Base-by-base conservation (phyloP, 306 rosid species). In the Hippophae tibetana region DNA sequence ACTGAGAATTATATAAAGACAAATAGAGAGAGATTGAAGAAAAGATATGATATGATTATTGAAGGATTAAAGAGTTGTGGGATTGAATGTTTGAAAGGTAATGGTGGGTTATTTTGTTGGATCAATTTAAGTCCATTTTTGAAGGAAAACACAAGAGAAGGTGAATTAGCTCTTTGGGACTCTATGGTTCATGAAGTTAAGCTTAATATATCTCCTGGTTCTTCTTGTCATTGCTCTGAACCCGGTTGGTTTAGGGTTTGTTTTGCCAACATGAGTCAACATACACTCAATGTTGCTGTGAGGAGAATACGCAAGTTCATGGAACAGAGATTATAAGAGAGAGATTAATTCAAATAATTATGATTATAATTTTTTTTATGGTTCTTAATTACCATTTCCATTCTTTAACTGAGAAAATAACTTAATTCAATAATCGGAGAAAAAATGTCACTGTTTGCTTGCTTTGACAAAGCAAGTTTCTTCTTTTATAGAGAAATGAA, bases 181-280 rank as follows among this genome's bases (percentile, higher is more conserved):
- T 52, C 70, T 1, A 72, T 87, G 11, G 7, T 92, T 27, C 65
- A 73, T 60, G 74, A 85, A 60, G 82, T 78, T 23, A 92, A 78
- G 78, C 73, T 92, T 1, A 87, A 92, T 60, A 92, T 92, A 40
- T 87, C 96, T 12, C 98, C 98, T 1, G 98, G 96, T 0, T 87
- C 89, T 50, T 92, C 98, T 12, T 92, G 96, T 67, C 96, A 78
- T 54, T 87, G 93, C 64, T 79, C 84, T 43, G 93, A 92, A 72
- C 89, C 96, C 0, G 98, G 98, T 14, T 92, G 98, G 98, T 92
- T 92, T 66, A 76, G 98, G 70, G 98, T 92, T 18, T 92, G 98
- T 44, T 92, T 92, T 69, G 96, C 96, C 3, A 92, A 92, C 43
- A 92, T 87, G 93, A 87, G 73, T 42, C 86, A 92, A 54, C 63